Evolutionary conservation across 2,329 filamentous ascomycete species (phyloP).

Genomic region (Sporothrix phasma): DNA sequence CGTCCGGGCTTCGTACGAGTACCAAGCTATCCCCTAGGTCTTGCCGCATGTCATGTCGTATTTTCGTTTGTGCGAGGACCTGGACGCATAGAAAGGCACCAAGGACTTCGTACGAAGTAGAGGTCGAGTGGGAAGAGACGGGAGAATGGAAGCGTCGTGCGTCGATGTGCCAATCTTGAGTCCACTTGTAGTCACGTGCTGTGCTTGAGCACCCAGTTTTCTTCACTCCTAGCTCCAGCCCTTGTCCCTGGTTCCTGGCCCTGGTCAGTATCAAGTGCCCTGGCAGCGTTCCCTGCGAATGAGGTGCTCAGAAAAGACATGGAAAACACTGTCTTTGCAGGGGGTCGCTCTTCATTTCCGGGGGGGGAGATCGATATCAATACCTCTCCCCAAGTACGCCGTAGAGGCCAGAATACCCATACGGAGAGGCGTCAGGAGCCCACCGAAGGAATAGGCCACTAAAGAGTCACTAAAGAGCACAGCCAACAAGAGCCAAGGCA

Average conservation of each 20-base stretch:
- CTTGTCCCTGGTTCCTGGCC: background rate
- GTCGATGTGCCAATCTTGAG: background rate
- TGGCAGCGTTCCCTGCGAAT: background rate
- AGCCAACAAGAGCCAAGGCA: background rate
- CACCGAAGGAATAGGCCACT: too few relatives aligned
- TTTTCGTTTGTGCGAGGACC: too few relatives aligned
- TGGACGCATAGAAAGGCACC: too few relatives aligned
- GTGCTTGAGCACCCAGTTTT: background rate
- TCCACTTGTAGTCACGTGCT: background rate
- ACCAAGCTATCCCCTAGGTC: background rate
- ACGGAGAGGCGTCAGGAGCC: background rate
- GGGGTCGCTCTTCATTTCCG: background rate
- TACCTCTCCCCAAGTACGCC: too few relatives aligned
- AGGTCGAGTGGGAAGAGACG: too few relatives aligned
- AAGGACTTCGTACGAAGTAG: too few relatives aligned
- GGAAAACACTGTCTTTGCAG: background rate
- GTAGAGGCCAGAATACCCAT: background rate
- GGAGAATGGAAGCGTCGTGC: background rate
- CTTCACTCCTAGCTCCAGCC: too few relatives aligned
- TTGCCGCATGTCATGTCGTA: background rate
- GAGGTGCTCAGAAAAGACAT: background rate
- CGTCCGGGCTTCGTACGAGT: background rate
- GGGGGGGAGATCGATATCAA: background rate
- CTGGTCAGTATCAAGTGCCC: background rate
- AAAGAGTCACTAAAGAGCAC: background rate